Evolutionary conservation across 805 yeast genomes (phyloP).

Genomic region (Yamadazyma ubonensis): DNA sequence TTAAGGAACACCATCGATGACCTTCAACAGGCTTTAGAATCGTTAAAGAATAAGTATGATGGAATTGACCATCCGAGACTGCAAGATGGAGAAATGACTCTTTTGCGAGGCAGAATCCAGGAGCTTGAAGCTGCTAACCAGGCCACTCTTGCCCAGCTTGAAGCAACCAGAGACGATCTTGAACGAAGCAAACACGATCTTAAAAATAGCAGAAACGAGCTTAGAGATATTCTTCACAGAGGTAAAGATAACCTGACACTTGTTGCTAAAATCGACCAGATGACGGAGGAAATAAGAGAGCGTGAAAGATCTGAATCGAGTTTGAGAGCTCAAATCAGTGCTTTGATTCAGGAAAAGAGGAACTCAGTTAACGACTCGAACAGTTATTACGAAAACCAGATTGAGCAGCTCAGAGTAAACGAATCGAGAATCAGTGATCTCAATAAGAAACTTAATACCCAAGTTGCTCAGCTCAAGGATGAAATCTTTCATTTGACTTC

Average conservation of each 20-base stretch:
- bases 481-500: slow-evolving; percentile 20
- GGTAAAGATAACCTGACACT: slow-evolving; percentile 17
- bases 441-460: slow-evolving; percentile 24
- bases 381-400: slow-evolving; percentile 21
- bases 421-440: slow-evolving; percentile 20
- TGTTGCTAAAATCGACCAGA: slow-evolving; percentile 17
- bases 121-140: background rate
- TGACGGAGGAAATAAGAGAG: slow-evolving; percentile 20
- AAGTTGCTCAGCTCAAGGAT: slow-evolving; percentile 28
- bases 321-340: slow-evolving; percentile 23
- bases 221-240: slow-evolving; percentile 12
- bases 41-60: background rate
- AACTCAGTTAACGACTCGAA: slow-evolving; percentile 16
- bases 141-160: slow-evolving; percentile 12
- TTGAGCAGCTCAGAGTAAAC: slow-evolving; percentile 21
- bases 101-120: too few relatives aligned
- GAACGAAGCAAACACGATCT: slow-evolving; percentile 16
- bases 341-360: slow-evolving; percentile 19
- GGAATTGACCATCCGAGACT: background rate
- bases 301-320: slow-evolving; percentile 23
- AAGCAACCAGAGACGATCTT: too few relatives aligned
- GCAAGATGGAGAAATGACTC: background rate
- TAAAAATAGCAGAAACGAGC: slow-evolving; percentile 15
- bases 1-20: slow-evolving; percentile 19
- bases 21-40: slow-evolving; percentile 3